Percentiles rank a stretch among this genome's conserved stretches.
Conservation (phyloP, 306 rosid species). For the Malus sylvestris region DNA sequence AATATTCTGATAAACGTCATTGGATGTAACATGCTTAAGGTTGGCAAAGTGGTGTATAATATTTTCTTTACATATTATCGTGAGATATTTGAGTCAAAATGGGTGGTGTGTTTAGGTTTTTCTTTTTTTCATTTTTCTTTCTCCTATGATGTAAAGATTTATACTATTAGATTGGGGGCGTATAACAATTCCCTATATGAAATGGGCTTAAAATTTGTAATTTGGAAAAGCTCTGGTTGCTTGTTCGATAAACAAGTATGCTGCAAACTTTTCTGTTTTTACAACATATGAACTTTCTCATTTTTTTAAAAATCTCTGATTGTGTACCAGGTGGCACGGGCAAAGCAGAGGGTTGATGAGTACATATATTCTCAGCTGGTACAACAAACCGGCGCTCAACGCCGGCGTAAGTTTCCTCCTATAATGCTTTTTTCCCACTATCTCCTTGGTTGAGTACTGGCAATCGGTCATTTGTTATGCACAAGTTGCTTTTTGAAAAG, state of each 20-base stretch:
- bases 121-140: no score
- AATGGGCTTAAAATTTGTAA: neutral
- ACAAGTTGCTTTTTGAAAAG: no score
- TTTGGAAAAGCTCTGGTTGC: neutral
- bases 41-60: no score
- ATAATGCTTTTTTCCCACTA: neutral
- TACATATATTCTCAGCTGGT: constrained; percentile 78
- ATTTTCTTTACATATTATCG: no score
- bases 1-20: no score
- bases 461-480: no score
- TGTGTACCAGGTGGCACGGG: constrained; percentile 73
- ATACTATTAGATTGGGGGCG: no score
- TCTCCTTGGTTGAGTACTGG: no score
- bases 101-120: no score
- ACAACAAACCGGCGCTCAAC: constrained; percentile 57
- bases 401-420: constrained; percentile 36
- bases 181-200: neutral
- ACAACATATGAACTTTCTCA: neutral
- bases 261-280: neutral
- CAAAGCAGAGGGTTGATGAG: constrained; percentile 87
- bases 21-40: no score
- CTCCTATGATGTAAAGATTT: no score
- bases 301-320: neutral
- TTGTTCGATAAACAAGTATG: neutral
- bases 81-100: no score